These are phyloP conservation scores for Insectozyma bohioensis DNA, from an alignment of 1,139 yeast genomes.

Conservation along the genomic window DNA sequence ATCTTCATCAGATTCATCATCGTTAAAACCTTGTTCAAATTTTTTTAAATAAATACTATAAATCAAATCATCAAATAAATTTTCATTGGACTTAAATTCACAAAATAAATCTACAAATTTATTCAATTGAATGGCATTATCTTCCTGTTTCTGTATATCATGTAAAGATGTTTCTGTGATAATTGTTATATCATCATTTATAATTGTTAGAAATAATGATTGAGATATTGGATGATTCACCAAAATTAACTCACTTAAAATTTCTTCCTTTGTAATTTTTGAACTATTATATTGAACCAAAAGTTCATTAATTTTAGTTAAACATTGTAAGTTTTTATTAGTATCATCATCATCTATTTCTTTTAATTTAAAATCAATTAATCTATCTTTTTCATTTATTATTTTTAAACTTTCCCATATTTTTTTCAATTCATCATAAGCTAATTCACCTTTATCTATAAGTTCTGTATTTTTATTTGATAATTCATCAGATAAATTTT, in stretches of 20 bases:
- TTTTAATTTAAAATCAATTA: conserved; percentile 1
- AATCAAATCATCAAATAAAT: conserved; percentile 1
- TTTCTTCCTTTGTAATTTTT: background rate
- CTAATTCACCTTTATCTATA: no score
- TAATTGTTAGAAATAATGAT: conserved; percentile 6
- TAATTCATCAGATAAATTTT: conserved; percentile 23
- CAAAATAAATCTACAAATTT: conserved; percentile 1
- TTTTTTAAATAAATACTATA: conserved; percentile 1
- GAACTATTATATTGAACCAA: background rate
- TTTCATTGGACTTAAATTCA: background rate
- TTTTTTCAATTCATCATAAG: background rate
- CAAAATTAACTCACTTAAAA: conserved; percentile 2
- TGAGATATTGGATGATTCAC: conserved; percentile 1
- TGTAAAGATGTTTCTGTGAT: conserved; percentile 1
- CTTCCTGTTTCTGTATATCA: conserved; percentile 5
- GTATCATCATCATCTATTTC: background rate
- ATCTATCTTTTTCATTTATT: conserved; percentile 2
- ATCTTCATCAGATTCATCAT: background rate
- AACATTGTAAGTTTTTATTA: background rate
- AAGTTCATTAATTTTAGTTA: background rate
- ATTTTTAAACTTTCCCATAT: background rate
- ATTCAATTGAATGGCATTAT: conserved; percentile 5
- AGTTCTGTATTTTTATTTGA: no score
- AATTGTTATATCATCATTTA: background rate
- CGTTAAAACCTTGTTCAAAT: background rate